Conservation (phyloP, 441 rosid species). For the Rhodomyrtus psidioides region DNA sequence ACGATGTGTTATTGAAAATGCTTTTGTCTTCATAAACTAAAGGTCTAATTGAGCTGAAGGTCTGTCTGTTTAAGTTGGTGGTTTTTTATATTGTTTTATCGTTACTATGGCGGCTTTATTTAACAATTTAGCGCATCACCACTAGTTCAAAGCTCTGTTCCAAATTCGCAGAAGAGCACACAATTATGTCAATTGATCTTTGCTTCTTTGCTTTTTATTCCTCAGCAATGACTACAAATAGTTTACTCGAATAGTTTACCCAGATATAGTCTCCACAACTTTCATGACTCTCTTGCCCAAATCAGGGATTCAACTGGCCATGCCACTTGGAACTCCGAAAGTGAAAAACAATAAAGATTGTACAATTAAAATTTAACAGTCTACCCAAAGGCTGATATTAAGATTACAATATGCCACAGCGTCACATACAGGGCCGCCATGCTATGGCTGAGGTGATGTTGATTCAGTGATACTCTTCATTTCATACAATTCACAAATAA, state of each 20-base stretch:
- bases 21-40: neutral
- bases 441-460: neutral
- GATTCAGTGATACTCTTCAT: neutral
- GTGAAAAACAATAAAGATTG: neutral
- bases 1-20: neutral
- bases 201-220: too few relatives aligned
- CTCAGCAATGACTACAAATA: too few relatives aligned
- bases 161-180: too few relatives aligned
- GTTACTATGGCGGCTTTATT: too few relatives aligned
- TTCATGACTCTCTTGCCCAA: neutral
- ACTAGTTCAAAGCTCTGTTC: too few relatives aligned
- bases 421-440: neutral
- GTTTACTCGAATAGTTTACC: too few relatives aligned
- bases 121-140: too few relatives aligned
- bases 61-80: neutral
- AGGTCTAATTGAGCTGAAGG: neutral
- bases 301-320: neutral
- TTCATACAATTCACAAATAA: neutral
- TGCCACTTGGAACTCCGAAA: neutral
- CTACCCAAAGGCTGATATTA: neutral
- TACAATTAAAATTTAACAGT: neutral
- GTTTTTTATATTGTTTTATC: too few relatives aligned
- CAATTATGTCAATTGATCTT: too few relatives aligned
- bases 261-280: neutral
- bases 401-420: neutral